A percentile compares a stretch with the other conserved stretches of the same genome.
Evolutionary conservation across 148 eudicot genomes (phyloP).

Genomic region (Rheum nobile): DNA sequence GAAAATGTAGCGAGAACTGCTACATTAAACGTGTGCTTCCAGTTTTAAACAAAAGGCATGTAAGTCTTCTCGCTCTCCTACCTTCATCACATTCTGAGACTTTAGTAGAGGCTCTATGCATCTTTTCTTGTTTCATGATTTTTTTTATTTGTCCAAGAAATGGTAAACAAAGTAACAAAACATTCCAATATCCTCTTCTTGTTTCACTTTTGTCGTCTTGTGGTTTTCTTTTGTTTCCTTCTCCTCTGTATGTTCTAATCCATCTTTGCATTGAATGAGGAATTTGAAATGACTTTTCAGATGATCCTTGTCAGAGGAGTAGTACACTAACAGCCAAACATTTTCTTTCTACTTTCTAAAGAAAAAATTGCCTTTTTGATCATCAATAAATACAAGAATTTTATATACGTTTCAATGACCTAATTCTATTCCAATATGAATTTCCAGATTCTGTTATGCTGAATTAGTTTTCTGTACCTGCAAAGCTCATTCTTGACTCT

Average conservation of each 20-base stretch:
- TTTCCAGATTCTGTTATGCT: not conserved
- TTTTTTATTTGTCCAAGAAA: not conserved
- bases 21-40: conserved; percentile 69
- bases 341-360: not conserved
- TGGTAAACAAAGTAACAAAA: not conserved
- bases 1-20: conserved; percentile 80
- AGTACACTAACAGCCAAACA: not conserved
- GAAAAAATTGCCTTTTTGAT: not conserved
- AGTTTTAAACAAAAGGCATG: conserved; percentile 69
- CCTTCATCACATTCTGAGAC: not conserved
- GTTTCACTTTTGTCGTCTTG: not conserved
- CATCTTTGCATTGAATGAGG: not conserved
- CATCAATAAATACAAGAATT: not conserved
- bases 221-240: not conserved
- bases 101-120: not conserved
- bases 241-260: not conserved
- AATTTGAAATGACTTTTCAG: not conserved
- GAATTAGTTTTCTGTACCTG: not conserved
- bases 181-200: not conserved
- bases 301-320: not conserved
- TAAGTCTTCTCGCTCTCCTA: conserved; percentile 31
- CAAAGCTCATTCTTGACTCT: not conserved
- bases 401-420: not conserved
- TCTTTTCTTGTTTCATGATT: not conserved
- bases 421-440: not conserved